Base-by-base conservation (phyloP, 192 early-diverging fungal genomes). In the Coemansia sp. region DNA sequence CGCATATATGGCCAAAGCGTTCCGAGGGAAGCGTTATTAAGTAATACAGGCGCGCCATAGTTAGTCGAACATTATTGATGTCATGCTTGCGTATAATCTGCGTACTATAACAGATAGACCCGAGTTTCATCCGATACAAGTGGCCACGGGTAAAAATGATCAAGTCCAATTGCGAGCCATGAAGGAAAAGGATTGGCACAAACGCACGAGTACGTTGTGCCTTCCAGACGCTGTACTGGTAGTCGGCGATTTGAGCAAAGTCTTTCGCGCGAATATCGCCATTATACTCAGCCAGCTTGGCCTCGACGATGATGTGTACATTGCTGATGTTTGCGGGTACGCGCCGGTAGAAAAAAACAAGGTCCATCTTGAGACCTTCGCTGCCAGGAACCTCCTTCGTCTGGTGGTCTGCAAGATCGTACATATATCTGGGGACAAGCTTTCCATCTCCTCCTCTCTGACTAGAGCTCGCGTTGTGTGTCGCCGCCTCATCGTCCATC, bases 171-270 rank as follows among this genome's bases (percentile, higher is more conserved):
- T 13, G 5, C n/a, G 41, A 4, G 2, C 59, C 66, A 34, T 50
- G 44, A 3, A 68, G 10, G 0, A 60, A 37, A 1, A 68, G 11
- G 6, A 48, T 59, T 2, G 66, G 66, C 5, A 68, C 59, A 50
- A 68, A 68, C 16, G 34, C 34, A 2, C 66, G 57, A 17, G 66
- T 68, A n/a, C 41, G 40, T 44, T 68, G 66, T 10, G 57, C 44
- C 36, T 50, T 10, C 66, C 56, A 68, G 1, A 51, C 33, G 56
- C 56, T 35, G 56, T 31, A 31, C 56, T 59, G 56, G 16, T 59
- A 59, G 14, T 59, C 56, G 34, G 56, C 56, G 31, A 59, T 33
- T 8, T 59, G 56, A 17, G 6, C 27, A 4, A 59, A 35, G 10
- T 35, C 16, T 17, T 31, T 27, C 24, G 24, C 0, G 24, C 24